Evolutionary conservation across 345 rosid genomes (phyloP), one percentile per base, ranked within the genome.

Genomic region (Linum tenue): DNA sequence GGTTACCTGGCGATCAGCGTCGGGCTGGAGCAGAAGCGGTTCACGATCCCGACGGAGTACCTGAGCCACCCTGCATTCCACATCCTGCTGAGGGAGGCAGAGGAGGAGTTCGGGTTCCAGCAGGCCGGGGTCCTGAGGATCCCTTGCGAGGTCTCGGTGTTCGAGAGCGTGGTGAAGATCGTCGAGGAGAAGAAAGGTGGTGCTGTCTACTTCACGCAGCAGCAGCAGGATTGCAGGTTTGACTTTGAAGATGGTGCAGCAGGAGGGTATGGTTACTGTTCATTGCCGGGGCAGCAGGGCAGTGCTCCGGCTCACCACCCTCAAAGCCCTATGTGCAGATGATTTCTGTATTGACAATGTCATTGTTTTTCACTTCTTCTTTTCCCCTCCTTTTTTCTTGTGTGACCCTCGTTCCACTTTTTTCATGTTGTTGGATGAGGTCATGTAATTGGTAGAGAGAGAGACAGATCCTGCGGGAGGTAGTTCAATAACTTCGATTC

Each of bases 281-380:
- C 70, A 38, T 72, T 81, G 4, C 60, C 85, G 4, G 84, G 73
- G 59, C 82, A 80, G 73, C 68, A 70, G 31, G 31, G 31, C 31
- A 22, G 31, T 1, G 68, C 87, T 44, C 75, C 78, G 39, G 64
- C 80, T 67, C 79, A 78, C 63, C 83, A 82, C 65, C 79, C 80
- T 64, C 86, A 85, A 57, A 57, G 60, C 60, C 12, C 60, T 7
- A 56, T 76, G 72, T 82, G 86, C 62, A 79, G 74, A 74, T 79
- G 80, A 81, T 57, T 6, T n/a, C 14, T 3, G 14, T 48, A 12
- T 9, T 57, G 35, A 57, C 17, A 31, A 17, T 57, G 36, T 37
- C 0, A 15, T 5, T 67, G 48, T 41, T 36, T 35, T 50, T 35
- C 11, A 2, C 10, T 62, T 57, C 11, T n/a, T 36, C 68, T 5